These are phyloP conservation scores for Venturia nashicola DNA, from an alignment of 2,329 filamentous ascomycete species.

Conservation along the genomic window DNA sequence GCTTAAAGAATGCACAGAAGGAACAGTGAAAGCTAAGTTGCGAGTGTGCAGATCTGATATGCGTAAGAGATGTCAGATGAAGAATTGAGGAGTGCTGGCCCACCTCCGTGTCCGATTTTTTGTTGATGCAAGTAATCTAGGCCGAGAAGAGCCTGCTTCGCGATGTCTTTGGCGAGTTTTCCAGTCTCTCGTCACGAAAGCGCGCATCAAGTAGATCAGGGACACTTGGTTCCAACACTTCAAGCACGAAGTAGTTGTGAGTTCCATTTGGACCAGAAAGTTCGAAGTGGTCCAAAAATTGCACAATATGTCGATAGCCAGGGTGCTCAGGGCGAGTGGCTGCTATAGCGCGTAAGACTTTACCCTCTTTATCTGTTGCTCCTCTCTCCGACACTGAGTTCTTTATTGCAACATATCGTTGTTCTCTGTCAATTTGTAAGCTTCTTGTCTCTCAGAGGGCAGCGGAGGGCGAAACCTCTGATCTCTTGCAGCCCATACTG, in stretches of 20 bases:
- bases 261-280: slow-evolving; percentile 31
- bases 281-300: slow-evolving; percentile 26
- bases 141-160: slow-evolving; percentile 15
- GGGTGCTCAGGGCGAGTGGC: slow-evolving; percentile 11
- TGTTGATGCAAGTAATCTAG: slow-evolving; percentile 16
- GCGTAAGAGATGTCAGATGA: slow-evolving; percentile 8
- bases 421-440: slow-evolving; percentile 11
- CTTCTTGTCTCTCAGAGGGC: background rate
- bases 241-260: slow-evolving; percentile 33
- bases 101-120: slow-evolving; percentile 19
- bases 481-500: slow-evolving; percentile 11
- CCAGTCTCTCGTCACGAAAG: slow-evolving; percentile 21
- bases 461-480: slow-evolving; percentile 10
- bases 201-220: slow-evolving; percentile 21
- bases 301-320: slow-evolving; percentile 20
- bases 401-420: slow-evolving; percentile 18
- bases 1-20: slow-evolving; percentile 12
- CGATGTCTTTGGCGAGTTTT: slow-evolving; percentile 24
- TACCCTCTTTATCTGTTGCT: slow-evolving; percentile 12
- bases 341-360: slow-evolving; percentile 13
- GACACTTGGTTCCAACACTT: slow-evolving; percentile 29
- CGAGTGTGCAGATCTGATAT: slow-evolving; percentile 18
- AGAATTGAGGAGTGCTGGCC: background rate
- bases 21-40: slow-evolving; percentile 17
- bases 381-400: slow-evolving; percentile 13